phyloP scores from a whole-genome alignment of 2,329 filamentous ascomycete species.

The Microsporum audouinii region DNA sequence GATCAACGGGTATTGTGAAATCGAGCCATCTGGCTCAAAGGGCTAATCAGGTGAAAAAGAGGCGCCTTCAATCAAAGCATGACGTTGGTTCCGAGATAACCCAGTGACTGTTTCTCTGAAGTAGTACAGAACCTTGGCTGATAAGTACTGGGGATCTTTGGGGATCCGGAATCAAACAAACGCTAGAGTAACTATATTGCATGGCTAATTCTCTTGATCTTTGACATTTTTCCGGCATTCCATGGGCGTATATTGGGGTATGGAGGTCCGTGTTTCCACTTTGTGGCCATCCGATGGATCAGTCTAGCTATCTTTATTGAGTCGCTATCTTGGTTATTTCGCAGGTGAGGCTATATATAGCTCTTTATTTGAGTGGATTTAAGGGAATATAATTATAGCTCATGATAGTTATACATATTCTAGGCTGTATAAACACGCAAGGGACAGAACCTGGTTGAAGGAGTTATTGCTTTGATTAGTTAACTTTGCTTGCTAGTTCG shows the following conservation, averaged over 20 bases:
- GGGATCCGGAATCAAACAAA: neutral
- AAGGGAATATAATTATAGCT: neutral
- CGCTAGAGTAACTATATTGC: neutral
- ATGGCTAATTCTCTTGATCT: neutral
- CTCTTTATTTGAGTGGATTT: neutral
- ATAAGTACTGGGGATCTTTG: neutral
- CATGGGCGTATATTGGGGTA: neutral
- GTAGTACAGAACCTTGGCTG: neutral
- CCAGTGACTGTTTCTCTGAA: neutral
- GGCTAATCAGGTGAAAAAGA: neutral
- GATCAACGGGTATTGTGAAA: conserved; percentile 3
- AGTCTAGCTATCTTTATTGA: neutral
- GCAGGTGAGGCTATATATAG: neutral
- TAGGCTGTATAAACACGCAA: neutral
- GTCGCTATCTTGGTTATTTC: neutral
- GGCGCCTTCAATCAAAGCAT: neutral
- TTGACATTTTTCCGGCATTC: neutral
- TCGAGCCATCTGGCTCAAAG: neutral
- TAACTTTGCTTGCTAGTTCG: neutral
- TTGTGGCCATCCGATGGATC: neutral
- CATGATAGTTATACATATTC: neutral
- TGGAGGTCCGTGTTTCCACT: neutral
- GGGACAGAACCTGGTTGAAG: neutral
- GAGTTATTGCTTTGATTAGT: neutral
- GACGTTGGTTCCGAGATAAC: neutral